A percentile compares a stretch with the other conserved stretches of the same genome.
Evolutionary conservation across 2,329 filamentous ascomycete species (phyloP).

Genomic region (Calonectria multiphialidica): DNA sequence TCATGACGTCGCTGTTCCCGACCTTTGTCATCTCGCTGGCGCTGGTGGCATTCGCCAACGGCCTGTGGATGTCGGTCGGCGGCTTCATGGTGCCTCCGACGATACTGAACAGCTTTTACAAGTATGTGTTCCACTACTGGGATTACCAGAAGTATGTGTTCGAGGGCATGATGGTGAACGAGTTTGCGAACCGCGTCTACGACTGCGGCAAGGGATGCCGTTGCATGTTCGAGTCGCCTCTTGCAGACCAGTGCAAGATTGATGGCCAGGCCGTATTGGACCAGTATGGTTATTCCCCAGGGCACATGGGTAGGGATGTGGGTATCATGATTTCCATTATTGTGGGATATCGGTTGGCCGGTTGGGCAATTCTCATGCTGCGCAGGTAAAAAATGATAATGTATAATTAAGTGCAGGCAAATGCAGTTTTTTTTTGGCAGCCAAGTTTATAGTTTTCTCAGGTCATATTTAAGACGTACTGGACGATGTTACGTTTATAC

Average conservation of each 20-base stretch:
- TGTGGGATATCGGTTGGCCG: constrained; percentile 66
- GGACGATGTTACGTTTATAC: background rate
- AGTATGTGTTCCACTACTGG: constrained; percentile 89
- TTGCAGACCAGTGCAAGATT: constrained; percentile 71
- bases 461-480: background rate
- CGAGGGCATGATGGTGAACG: constrained; percentile 93
- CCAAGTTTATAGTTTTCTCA: background rate
- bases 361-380: constrained; percentile 69
- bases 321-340: constrained; percentile 85
- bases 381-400: constrained; percentile 24
- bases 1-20: constrained; percentile 79
- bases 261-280: constrained; percentile 77
- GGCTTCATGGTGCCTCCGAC: constrained; percentile 83
- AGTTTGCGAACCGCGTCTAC: constrained; percentile 77
- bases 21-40: constrained; percentile 86
- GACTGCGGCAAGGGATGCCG: constrained; percentile 60
- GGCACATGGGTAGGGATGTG: constrained; percentile 79
- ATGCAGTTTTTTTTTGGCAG: background rate
- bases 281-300: constrained; percentile 76
- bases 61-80: constrained; percentile 88
- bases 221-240: constrained; percentile 78
- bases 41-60: constrained; percentile 86
- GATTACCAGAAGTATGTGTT: constrained; percentile 91
- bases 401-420: background rate
- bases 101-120: constrained; percentile 85